Evolutionary conservation across 345 rosid species (phyloP), one percentile per base, ranked within the genome.

Genomic region (Acer yangbiense): DNA sequence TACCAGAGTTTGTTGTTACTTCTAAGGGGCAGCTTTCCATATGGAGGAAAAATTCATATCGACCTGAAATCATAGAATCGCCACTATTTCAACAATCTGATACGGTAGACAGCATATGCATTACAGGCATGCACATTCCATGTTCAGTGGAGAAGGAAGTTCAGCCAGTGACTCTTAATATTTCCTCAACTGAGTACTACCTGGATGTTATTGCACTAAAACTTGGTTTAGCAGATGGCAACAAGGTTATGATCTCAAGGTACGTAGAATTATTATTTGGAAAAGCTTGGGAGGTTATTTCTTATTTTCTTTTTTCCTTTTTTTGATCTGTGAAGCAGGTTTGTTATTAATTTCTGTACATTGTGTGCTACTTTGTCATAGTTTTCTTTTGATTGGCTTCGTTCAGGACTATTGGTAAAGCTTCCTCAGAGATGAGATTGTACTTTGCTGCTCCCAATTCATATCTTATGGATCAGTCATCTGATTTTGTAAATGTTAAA

Each of bases 371-470:
- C 69, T 61, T 81, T 76, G 39, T 66, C 68, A 69, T 70, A 18
- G 71, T 67, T 82, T 50, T 76, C 75, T 74, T 74, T 83, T 71
- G 63, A 84, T 74, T 74, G 77, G 48, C 55, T 50, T 9, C 77
- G 9, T 25, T 50, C 91, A 93, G 99, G 90, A 79, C 89, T 73
- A 60, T 93, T 79, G 97, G 99, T 67, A 95, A 88, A 88, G 85
- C 95, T 76, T 89, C 92, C 20, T 95, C 95, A 16, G 99, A 95
- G 84, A 86, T 86, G 72, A 91, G 98, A 83, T 72, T 95, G 76
- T 90, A 92, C 85, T 86, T 81, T 85, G 78, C 90, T 81, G 88
- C 86, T 76, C 89, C 93, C 25, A 86, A 82, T 25, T 78, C 81
- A 60, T 79, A 54, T 74, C 61, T 61, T 6, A 70, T 73, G 72